These are phyloP conservation scores for Laguncularia racemosa DNA, from an alignment of 345 rosid genomes.

Conservation along the genomic window DNA sequence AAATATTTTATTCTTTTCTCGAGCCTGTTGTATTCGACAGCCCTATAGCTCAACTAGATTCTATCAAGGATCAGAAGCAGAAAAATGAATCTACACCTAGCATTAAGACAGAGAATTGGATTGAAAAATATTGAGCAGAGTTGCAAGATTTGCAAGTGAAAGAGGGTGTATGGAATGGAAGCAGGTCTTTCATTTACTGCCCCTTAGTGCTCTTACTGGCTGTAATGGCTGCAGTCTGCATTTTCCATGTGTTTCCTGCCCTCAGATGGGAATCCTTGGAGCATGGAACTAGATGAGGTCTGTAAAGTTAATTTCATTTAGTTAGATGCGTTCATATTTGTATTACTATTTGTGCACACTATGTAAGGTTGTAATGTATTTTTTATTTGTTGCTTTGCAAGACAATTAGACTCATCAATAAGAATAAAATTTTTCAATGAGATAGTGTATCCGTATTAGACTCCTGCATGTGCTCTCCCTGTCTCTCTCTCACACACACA, in stretches of 20 bases:
- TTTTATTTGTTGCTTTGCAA: too few species aligned
- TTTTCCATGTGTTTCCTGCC: slow-evolving; percentile 77
- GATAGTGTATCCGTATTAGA: too few species aligned
- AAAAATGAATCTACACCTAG: slow-evolving; percentile 24
- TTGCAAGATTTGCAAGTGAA: slow-evolving; percentile 72
- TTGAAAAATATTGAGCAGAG: slow-evolving; percentile 15
- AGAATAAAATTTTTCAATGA: too few species aligned
- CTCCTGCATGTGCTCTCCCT: too few species aligned
- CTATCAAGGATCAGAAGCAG: slow-evolving; percentile 26
- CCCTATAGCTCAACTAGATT: slow-evolving; percentile 13
- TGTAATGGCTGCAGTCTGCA: slow-evolving; percentile 89
- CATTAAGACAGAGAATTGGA: slow-evolving; percentile 44
- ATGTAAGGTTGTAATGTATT: too few species aligned
- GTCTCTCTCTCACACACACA: too few species aligned
- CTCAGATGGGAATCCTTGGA: slow-evolving; percentile 95
- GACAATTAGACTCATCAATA: too few species aligned
- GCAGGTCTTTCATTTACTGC: slow-evolving; percentile 64
- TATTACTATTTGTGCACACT: slow-evolving; percentile 1
- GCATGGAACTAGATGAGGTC: slow-evolving; percentile 63
- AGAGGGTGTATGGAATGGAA: slow-evolving; percentile 38
- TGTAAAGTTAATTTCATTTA: slow-evolving; percentile 8
- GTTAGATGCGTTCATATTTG: slow-evolving; percentile 15
- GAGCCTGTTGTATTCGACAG: slow-evolving; percentile 35
- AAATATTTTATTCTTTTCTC: slow-evolving; percentile 20
- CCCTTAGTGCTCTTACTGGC: slow-evolving; percentile 97